Percentiles rank a stretch among this genome's conserved stretches.
Conservation (phyloP, 768 basidiomycete genomes). For the Suillus brevipes region DNA sequence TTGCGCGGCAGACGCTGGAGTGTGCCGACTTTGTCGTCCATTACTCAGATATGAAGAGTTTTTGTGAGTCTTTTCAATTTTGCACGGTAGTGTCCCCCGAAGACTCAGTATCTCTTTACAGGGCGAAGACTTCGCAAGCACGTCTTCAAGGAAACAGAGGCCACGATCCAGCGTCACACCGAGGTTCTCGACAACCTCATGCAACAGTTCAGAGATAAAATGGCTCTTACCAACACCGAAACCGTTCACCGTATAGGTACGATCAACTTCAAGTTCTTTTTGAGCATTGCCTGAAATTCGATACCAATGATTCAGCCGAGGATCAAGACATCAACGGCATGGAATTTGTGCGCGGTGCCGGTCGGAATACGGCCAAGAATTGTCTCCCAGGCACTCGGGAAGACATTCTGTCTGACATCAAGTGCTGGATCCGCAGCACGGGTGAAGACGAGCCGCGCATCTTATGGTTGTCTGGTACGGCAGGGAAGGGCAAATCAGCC, state of each 20-base stretch:
- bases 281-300: background rate
- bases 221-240: too few relatives aligned
- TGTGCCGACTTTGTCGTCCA: too few relatives aligned
- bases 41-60: too few relatives aligned
- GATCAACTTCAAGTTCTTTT: background rate
- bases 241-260: background rate
- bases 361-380: background rate
- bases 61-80: too few relatives aligned
- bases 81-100: too few relatives aligned
- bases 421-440: conserved; percentile 12
- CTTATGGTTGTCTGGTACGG: conserved; percentile 13
- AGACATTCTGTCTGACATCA: conserved; percentile 16
- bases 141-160: too few relatives aligned
- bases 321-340: background rate
- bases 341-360: background rate
- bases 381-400: background rate
- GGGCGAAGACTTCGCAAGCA: too few relatives aligned
- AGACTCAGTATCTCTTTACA: too few relatives aligned
- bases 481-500: conserved; percentile 20
- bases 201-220: too few relatives aligned
- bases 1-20: too few relatives aligned
- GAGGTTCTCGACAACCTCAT: too few relatives aligned
- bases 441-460: conserved; percentile 4
- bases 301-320: background rate
- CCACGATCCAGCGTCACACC: too few relatives aligned